Base-by-base conservation (phyloP, 352 stramenopile species). In the Blastocystis sp. region DNA sequence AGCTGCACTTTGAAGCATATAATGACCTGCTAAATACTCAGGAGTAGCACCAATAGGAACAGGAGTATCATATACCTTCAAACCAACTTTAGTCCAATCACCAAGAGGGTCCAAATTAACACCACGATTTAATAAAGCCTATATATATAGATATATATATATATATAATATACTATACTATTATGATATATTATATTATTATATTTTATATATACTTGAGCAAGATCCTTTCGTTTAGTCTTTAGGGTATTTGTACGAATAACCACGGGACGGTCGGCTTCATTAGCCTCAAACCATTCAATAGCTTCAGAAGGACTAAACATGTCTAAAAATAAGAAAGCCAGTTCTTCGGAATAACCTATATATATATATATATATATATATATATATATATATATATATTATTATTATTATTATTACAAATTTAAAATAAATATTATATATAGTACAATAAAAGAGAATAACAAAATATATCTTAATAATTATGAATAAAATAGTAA, bases 181-280 rank as follows among this genome's bases (percentile, higher is more conserved):
- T n/a, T n/a, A n/a, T n/a, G n/a, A n/a, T n/a, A n/a, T n/a, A n/a
- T n/a, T n/a, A n/a, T n/a, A n/a, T n/a, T n/a, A n/a, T n/a, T n/a
- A n/a, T n/a, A n/a, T n/a, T n/a, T n/a, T n/a, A n/a, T n/a, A n/a
- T n/a, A n/a, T n/a, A n/a, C n/a, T n/a, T n/a, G 80, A 19, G 88
- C 89, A 19, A 99, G 75, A 67, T 98, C 91, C 68, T 94, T 92
- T 66, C 91, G 82, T 64, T 88, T 78, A 24, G 89, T 83, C 76
- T 99, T 99, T 40, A 99, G 75, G 43, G 91, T 98, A 77, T 99
- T 99, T n/a, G 87, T 92, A 52, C 92, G 82, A 49, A 98, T 94
- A 13, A 98, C 90, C 21, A 98, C 73, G 25, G 92, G 92, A 40
- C 92, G 79, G 28, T 84, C 80, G 67, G 88, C 86, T 64, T 98